Conservation (phyloP, 2,329 filamentous ascomycete genomes). For the Monilinia vaccinii-corymbosi region DNA sequence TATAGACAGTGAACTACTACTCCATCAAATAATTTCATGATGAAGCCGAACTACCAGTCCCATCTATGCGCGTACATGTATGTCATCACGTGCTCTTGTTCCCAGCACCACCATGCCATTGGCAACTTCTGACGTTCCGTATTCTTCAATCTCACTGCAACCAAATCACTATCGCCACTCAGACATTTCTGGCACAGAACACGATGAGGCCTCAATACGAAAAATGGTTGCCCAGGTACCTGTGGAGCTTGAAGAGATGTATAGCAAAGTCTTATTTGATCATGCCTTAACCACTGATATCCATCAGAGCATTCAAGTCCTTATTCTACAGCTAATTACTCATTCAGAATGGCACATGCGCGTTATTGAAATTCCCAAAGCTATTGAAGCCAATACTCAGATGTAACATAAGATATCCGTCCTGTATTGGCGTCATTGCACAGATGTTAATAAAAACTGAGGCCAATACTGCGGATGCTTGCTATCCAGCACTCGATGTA, state of each 20-base stretch:
- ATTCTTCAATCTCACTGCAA: neutral
- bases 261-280: constrained; percentile 18
- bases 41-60: no score
- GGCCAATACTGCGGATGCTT: neutral
- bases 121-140: neutral
- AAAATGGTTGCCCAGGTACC: constrained; percentile 10
- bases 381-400: no score
- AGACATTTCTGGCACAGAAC: neutral
- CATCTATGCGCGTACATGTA: neutral
- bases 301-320: constrained; percentile 15
- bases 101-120: neutral
- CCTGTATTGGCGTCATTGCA: neutral
- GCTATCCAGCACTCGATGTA: neutral
- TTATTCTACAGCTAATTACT: constrained; percentile 10
- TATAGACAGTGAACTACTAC: no score
- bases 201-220: neutral
- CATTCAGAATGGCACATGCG: no score
- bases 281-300: constrained; percentile 8
- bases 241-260: constrained; percentile 22
- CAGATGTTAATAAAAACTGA: neutral
- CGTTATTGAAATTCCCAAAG: no score
- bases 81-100: neutral
- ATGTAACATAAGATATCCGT: neutral
- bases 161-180: no score
- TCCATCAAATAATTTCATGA: no score